phyloP scores from a whole-genome alignment of 768 basidiomycete species.

The Boletus tylopilopsis region DNA sequence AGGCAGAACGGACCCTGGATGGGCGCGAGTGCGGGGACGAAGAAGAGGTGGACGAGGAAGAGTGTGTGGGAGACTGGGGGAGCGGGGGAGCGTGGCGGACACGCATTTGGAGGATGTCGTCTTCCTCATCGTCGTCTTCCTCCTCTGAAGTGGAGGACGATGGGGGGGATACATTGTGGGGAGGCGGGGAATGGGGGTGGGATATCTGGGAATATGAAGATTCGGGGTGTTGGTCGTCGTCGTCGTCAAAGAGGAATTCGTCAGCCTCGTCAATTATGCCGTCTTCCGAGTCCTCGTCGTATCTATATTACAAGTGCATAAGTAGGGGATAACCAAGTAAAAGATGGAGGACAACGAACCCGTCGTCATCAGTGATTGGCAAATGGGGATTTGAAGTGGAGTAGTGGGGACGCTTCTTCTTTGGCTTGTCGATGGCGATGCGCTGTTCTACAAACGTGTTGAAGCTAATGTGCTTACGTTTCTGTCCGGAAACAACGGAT shows the following conservation, averaged over 20 bases:
- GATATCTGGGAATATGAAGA: slow-evolving; percentile 19
- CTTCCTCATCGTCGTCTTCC: slow-evolving; percentile 47
- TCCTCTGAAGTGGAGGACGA: slow-evolving; percentile 38
- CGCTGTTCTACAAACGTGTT: slow-evolving; percentile 98
- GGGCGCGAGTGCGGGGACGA: slow-evolving; percentile 24
- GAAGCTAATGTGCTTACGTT: slow-evolving; percentile 92
- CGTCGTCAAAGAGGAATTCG: slow-evolving; percentile 28
- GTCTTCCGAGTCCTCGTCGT: slow-evolving; percentile 68
- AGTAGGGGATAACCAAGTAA: background rate
- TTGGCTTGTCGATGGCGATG: slow-evolving; percentile 83
- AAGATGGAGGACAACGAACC: slow-evolving; percentile 40
- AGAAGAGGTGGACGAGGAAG: slow-evolving; percentile 28
- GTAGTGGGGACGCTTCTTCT: slow-evolving; percentile 25
- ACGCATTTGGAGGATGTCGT: slow-evolving; percentile 66
- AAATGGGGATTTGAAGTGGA: slow-evolving; percentile 19
- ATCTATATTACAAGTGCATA: no score
- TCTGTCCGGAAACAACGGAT: slow-evolving; percentile 28
- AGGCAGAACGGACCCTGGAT: slow-evolving; percentile 30
- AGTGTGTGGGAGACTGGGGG: slow-evolving; percentile 39
- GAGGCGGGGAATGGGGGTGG: slow-evolving; percentile 21
- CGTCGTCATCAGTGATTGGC: slow-evolving; percentile 49
- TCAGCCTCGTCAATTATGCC: slow-evolving; percentile 50
- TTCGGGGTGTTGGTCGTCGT: slow-evolving; percentile 9
- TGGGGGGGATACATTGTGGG: slow-evolving; percentile 22
- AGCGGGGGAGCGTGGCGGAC: slow-evolving; percentile 24